These are phyloP conservation scores for Scheffersomyces illinoinensis DNA, from an alignment of 1,139 yeast genomes.

Conservation along the genomic window DNA sequence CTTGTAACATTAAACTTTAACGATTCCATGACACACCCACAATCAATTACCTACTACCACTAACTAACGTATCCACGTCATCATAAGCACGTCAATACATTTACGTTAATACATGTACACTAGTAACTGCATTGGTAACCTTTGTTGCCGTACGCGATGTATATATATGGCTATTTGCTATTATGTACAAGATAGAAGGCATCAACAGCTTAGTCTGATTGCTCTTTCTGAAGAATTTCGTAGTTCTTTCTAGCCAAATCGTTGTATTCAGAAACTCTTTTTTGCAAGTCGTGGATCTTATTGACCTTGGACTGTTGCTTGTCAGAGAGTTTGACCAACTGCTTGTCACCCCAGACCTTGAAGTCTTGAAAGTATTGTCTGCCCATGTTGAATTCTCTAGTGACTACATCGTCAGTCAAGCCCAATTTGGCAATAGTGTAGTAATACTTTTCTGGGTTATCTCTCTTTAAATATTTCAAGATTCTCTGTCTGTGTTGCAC, in stretches of 20 bases:
- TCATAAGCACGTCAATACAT: neutral
- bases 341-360: constrained; percentile 73
- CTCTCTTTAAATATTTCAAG: constrained; percentile 76
- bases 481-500: constrained; percentile 89
- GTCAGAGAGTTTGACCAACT: constrained; percentile 43
- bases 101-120: constrained; percentile 3
- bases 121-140: neutral
- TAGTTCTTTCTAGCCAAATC: constrained; percentile 42
- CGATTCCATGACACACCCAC: neutral
- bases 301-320: constrained; percentile 41
- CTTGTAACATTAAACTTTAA: neutral
- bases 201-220: neutral
- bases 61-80: neutral
- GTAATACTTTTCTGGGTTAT: constrained; percentile 77
- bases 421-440: constrained; percentile 88
- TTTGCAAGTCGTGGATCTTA: constrained; percentile 35
- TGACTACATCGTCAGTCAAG: constrained; percentile 75
- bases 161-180: neutral
- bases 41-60: neutral
- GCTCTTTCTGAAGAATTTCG: constrained; percentile 20
- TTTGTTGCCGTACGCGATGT: neutral
- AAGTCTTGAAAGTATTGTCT: constrained; percentile 82
- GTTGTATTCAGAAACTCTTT: constrained; percentile 43
- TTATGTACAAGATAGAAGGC: constrained; percentile 6
- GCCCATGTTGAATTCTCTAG: constrained; percentile 81